Conservation (phyloP, 2,329 filamentous ascomycete genomes). For the Pseudogymnoascus sp. region DNA sequence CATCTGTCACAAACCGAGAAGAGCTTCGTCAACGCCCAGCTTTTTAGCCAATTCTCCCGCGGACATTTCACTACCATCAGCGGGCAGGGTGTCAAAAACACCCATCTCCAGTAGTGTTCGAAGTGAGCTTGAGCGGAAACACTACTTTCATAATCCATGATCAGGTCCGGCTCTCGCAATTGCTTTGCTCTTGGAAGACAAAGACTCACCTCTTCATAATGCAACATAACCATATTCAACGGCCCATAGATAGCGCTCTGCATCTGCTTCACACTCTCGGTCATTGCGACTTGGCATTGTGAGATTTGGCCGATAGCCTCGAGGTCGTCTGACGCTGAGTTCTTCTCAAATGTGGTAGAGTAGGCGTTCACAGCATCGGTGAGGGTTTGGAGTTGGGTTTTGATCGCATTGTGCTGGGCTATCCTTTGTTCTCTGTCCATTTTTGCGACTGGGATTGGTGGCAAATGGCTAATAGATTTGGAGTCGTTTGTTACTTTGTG, state of each 20-base stretch:
- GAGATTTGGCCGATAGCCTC: background rate
- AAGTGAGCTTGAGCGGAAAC: slow-evolving; percentile 12
- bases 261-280: slow-evolving; percentile 15
- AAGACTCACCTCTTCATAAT: slow-evolving; percentile 19
- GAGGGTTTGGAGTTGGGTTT: background rate
- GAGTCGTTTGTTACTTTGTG: background rate
- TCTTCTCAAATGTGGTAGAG: slow-evolving; percentile 7
- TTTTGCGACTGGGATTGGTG: background rate
- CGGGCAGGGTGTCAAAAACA: slow-evolving; percentile 19
- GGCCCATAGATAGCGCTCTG: slow-evolving; percentile 17
- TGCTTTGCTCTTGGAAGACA: background rate
- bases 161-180: background rate
- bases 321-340: background rate
- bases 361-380: slow-evolving; percentile 2
- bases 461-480: background rate
- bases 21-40: slow-evolving; percentile 18
- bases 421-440: slow-evolving; percentile 6
- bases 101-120: slow-evolving; percentile 21
- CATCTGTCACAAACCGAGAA: slow-evolving; percentile 17
- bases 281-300: slow-evolving; percentile 4
- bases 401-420: slow-evolving; percentile 4
- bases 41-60: slow-evolving; percentile 17
- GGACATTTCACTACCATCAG: slow-evolving; percentile 15
- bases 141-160: slow-evolving; percentile 8
- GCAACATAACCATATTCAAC: slow-evolving; percentile 16